phyloP scores from a whole-genome alignment of 768 basidiomycete genomes.

The Hericium rajendrae region DNA sequence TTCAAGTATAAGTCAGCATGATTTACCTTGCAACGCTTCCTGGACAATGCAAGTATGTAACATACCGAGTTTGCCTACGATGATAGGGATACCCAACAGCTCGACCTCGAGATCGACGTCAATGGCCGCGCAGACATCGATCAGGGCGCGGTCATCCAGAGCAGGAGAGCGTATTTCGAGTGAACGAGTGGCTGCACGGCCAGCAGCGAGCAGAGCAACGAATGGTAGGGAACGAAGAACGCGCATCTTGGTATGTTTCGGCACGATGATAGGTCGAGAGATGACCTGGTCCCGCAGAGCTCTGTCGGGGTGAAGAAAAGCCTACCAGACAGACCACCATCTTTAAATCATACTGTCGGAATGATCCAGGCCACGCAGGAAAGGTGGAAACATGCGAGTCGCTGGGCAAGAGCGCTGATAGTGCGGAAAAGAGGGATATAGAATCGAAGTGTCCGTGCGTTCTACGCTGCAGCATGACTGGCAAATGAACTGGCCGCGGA shows the following conservation, averaged over 20 bases:
- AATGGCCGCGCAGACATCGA: slow-evolving; percentile 35
- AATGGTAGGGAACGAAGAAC: slow-evolving; percentile 1
- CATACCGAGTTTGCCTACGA: slow-evolving; percentile 23
- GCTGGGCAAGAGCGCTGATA: too few relatives aligned
- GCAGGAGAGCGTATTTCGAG: not conserved
- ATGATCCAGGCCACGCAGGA: too few relatives aligned
- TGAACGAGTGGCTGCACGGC: slow-evolving; percentile 1
- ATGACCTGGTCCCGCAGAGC: too few relatives aligned
- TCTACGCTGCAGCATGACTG: too few relatives aligned
- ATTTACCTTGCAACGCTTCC: not conserved
- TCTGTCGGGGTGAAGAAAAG: too few relatives aligned
- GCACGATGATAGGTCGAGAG: too few relatives aligned
- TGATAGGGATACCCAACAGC: slow-evolving; percentile 16
- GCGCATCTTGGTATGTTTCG: slow-evolving; percentile 1
- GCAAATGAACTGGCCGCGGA: not conserved
- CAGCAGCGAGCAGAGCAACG: not conserved
- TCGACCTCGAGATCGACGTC: slow-evolving; percentile 23
- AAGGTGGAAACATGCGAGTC: too few relatives aligned
- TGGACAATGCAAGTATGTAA: not conserved
- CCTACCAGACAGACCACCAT: too few relatives aligned
- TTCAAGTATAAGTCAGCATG: not conserved
- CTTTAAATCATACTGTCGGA: too few relatives aligned
- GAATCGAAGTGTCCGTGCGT: too few relatives aligned
- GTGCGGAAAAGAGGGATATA: too few relatives aligned
- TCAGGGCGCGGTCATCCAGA: slow-evolving; percentile 4